Conservation (phyloP, 2,329 filamentous ascomycete species). For the Didymella keratinophila region DNA sequence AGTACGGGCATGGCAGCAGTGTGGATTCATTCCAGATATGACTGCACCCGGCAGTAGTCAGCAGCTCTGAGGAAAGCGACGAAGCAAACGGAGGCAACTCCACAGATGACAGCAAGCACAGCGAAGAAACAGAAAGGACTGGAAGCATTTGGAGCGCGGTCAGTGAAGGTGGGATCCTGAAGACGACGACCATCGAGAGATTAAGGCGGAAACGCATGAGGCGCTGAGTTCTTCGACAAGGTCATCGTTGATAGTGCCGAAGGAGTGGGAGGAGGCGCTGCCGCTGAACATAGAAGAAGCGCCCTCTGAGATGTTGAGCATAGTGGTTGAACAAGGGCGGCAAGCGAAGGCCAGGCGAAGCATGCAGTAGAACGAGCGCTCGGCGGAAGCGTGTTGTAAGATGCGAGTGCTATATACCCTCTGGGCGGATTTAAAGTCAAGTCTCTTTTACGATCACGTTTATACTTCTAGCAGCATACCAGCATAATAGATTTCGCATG, state of each 20-base stretch:
- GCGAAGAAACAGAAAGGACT: not conserved
- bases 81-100: not conserved
- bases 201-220: not conserved
- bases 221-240: not conserved
- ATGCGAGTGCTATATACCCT: slow-evolving; percentile 27
- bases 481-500: not conserved
- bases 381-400: not conserved
- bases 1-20: slow-evolving; percentile 10
- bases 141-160: slow-evolving; percentile 1
- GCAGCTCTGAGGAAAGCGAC: slow-evolving; percentile 6
- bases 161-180: slow-evolving; percentile 8
- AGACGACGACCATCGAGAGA: slow-evolving; percentile 13
- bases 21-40: slow-evolving; percentile 19
- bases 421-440: slow-evolving; percentile 9
- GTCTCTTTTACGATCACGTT: not conserved
- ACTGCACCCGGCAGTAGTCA: slow-evolving; percentile 7
- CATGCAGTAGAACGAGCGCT: not conserved
- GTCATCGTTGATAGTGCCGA: not conserved
- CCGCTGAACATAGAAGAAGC: not conserved
- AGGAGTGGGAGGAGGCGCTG: slow-evolving; percentile 2
- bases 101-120: slow-evolving; percentile 7
- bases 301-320: not conserved
- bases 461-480: not conserved
- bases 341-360: not conserved
- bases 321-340: slow-evolving; percentile 12